phyloP scores from a whole-genome alignment of 208 protist genomes.

The Leishmania guyanensis region DNA sequence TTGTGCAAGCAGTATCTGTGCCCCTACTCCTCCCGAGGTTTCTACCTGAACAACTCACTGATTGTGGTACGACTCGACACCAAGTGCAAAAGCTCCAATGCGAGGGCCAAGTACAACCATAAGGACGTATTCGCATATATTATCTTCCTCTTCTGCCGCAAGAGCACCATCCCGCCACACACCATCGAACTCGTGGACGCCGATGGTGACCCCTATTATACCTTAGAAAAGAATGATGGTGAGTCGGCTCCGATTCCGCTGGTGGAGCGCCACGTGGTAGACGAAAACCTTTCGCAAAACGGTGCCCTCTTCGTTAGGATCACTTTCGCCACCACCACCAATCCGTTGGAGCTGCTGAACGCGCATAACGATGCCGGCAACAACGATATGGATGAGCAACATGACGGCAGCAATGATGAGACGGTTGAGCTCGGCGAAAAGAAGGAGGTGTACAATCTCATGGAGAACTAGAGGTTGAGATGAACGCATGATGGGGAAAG shows the following conservation, averaged over 20 bases:
- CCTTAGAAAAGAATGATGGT: constrained; percentile 43
- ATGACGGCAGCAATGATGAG: background rate
- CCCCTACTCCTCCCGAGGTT: constrained; percentile 73
- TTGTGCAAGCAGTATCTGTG: constrained; percentile 64
- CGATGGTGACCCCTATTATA: constrained; percentile 37
- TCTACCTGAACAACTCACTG: constrained; percentile 49
- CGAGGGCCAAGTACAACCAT: constrained; percentile 33
- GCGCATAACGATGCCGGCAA: constrained; percentile 6
- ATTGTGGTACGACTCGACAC: constrained; percentile 61
- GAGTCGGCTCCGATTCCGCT: constrained; percentile 50
- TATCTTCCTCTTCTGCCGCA: constrained; percentile 80
- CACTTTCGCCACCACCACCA: constrained; percentile 41
- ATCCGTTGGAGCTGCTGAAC: constrained; percentile 72
- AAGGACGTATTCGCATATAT: constrained; percentile 53
- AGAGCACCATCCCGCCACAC: constrained; percentile 66
- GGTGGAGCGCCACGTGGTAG: constrained; percentile 40
- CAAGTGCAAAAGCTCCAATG: constrained; percentile 44
- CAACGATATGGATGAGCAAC: background rate
- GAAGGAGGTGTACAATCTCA: constrained; percentile 59
- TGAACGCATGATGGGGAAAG: too few relatives aligned
- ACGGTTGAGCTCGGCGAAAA: constrained; percentile 45
- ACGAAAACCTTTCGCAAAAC: constrained; percentile 33
- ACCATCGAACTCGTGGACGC: constrained; percentile 67
- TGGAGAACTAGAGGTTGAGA: constrained; percentile 37
- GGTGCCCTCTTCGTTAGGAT: constrained; percentile 56